Base-by-base conservation (phyloP, 257 asterid genomes). In the Ehretia macrophylla region DNA sequence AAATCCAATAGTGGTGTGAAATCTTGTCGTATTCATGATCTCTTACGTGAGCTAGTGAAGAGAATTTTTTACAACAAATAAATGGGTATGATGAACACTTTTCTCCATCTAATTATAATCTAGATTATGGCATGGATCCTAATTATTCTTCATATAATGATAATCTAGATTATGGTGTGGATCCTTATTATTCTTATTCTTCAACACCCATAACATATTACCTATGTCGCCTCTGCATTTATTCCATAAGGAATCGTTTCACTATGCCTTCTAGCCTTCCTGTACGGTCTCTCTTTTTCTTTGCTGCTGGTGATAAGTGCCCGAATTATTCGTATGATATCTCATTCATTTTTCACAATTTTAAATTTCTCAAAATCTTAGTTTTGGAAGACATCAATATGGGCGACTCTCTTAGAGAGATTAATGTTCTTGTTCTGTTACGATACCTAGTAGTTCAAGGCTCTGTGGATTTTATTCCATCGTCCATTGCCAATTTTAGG, bases 1-100 rank as follows among this genome's bases (percentile, higher is more conserved):
- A 11, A 22, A 17, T 56, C 14, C 21, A 19, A 56, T 11, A 48
- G 61, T 8, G 19, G 17, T 12, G 39, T 56, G 27, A 56, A 35
- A 56, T 20, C 48, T 17, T 37, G 61, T 37, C 48, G 61, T 39
- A 11, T 56, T 14, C 61, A 56, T 10, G 61, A 56, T 21, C 5
- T 37, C 1, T 21, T 56, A 17, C 23, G 21, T 17, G 61, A 56
- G 59, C 59, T 37, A 14, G 13, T 4, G n/a, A 17, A 39, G 39
- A 17, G 48, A 32, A 56, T 5, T 56, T 56, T 18, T 40, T 16
- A 6, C 48, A 56, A 14, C 49, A 8, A 10, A 17, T 56, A 4
- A 13, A 37, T 22, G 8, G 13, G 22, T 4, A 12, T 18, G 49
- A 35, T 18, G 47, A 18, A 35, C n/a, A 27, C 35, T 17, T 14